Base-by-base conservation (phyloP, 257 asterid genomes). In the Scutellaria baicalensis region DNA sequence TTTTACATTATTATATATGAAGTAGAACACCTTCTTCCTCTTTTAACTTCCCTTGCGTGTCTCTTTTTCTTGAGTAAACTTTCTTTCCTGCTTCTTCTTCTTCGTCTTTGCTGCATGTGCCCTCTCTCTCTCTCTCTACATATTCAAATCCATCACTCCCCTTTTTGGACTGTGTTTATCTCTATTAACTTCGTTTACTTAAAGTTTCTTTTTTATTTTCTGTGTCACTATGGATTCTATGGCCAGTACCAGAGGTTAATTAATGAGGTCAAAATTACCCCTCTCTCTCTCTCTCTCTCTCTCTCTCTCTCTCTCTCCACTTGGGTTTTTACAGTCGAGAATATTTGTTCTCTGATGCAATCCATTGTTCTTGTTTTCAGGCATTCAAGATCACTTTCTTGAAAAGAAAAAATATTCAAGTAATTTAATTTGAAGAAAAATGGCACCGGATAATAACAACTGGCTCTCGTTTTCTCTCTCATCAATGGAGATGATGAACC, bases 391-490 rank as follows among this genome's bases (percentile, higher is more conserved):
- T 65, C 11, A 21, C 13, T 12, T 44, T 44, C n/a, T 51, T 14
- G 21, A 40, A 14, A 13, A 17, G 8, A 16, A 35, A 33, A 49
- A 1, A 49, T 1, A 51, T 6, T 9, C 21, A 51, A 18, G 60
- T 8, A 54, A 9, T 60, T 36, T 5, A 47, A 1, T 50, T 11
- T 21, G n/a, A 68, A 21, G 39, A 64, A 75, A 92, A 75, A 92
- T 92, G 98, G 96, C 95, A 10, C 89, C 84, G 10, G 97, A 81
- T 64, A 27, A 27, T 27, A 81, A 84, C 69, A 85, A 88, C 69
- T 90, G 98, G 98, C 89, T 92, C 9, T 88, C 96, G 0, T 92
- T 89, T 79, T 92, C 98, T 0, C 74, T 92, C 9, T 92, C 97
- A 4, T 82, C 97, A 0, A 79, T 84, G 89, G 96, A 84, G 71